Evolutionary conservation across 306 rosid species (phyloP).

Genomic region (Arachis hypogaea): DNA sequence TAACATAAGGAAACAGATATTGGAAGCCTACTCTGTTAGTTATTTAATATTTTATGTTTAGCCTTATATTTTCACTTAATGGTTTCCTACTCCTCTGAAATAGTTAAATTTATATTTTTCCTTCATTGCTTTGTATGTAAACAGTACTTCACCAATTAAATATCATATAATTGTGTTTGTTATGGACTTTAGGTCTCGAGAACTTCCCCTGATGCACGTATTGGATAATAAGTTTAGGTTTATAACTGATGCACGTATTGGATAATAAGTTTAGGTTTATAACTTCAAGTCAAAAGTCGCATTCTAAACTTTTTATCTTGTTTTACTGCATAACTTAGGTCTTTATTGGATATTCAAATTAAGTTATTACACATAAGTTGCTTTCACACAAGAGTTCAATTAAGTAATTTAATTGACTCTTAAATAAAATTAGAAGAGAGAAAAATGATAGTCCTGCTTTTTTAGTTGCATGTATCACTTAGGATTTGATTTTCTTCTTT

Average conservation of each 20-base stretch:
- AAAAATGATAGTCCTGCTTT: not conserved
- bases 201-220: no score
- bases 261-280: no score
- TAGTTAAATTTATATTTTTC: no score
- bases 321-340: no score
- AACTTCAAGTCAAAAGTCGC: no score
- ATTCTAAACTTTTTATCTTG: no score
- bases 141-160: not conserved
- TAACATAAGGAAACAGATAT: not conserved
- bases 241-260: no score
- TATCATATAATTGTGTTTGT: not conserved
- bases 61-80: not conserved
- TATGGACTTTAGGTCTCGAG: not conserved
- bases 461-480: conserved; percentile 29
- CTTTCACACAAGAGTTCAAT: no score
- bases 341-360: no score
- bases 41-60: conserved; percentile 2
- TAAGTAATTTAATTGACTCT: no score
- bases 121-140: not conserved
- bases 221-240: no score
- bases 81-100: not conserved
- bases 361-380: no score
- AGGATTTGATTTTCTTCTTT: conserved; percentile 42
- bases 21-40: not conserved
- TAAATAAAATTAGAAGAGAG: not conserved